Percentiles rank a stretch among this genome's conserved stretches.
Conservation (phyloP, 495 filamentous ascomycete species). For the Penicillium riverlandense region DNA sequence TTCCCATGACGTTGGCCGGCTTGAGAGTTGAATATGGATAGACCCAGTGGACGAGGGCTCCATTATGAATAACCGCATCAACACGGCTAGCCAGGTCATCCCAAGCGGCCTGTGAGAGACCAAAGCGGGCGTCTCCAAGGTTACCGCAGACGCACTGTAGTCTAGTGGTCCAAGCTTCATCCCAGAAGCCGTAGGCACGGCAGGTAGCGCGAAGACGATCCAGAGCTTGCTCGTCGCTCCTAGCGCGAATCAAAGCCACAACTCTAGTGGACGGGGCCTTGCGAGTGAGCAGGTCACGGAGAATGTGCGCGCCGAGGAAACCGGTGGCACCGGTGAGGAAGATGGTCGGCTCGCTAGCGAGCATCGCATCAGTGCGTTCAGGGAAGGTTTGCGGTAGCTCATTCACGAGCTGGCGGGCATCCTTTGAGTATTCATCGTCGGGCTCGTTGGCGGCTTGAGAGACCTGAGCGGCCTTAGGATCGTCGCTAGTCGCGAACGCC, state of each 20-base stretch:
- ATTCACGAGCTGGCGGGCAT: slow-evolving; percentile 51
- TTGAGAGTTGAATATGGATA: slow-evolving; percentile 69
- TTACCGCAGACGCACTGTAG: slow-evolving; percentile 66
- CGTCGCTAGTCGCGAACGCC: slow-evolving; percentile 25
- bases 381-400: slow-evolving; percentile 38
- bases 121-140: slow-evolving; percentile 63
- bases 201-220: slow-evolving; percentile 39
- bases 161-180: slow-evolving; percentile 55
- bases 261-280: slow-evolving; percentile 52
- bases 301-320: slow-evolving; percentile 78
- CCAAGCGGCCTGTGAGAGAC: slow-evolving; percentile 58
- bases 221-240: slow-evolving; percentile 43
- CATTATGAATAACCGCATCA: slow-evolving; percentile 85
- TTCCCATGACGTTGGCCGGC: slow-evolving; percentile 73
- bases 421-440: slow-evolving; percentile 58
- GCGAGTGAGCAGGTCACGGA: slow-evolving; percentile 64
- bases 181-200: slow-evolving; percentile 71
- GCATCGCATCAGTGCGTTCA: slow-evolving; percentile 18
- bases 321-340: slow-evolving; percentile 90
- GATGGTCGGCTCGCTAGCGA: slow-evolving; percentile 44
- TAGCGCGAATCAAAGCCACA: slow-evolving; percentile 71
- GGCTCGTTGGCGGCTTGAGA: slow-evolving; percentile 21
- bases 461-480: slow-evolving; percentile 15
- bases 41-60: slow-evolving; percentile 84
- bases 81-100: slow-evolving; percentile 54